phyloP scores from a whole-genome alignment of 495 filamentous ascomycete species.

The Penicillium daleae region DNA sequence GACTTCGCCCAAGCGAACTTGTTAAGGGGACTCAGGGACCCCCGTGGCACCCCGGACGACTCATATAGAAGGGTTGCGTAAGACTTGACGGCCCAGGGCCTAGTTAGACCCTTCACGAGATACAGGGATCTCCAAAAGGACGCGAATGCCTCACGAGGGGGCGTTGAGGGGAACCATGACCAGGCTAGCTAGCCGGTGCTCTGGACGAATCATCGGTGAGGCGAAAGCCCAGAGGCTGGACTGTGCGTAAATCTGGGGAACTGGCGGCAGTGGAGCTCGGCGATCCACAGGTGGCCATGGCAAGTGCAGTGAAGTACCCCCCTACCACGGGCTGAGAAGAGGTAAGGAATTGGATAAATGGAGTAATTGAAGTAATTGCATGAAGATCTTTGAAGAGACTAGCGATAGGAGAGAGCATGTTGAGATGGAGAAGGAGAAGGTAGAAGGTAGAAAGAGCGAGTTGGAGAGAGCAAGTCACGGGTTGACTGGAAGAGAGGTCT shows the following conservation, averaged over 20 bases:
- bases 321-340: background rate
- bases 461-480: too few species aligned
- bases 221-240: background rate
- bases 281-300: conserved; percentile 8
- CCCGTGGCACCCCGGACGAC: background rate
- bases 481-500: too few species aligned
- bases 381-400: too few species aligned
- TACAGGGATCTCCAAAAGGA: background rate
- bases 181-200: background rate
- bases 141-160: background rate
- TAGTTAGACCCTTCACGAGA: background rate
- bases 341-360: background rate
- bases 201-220: background rate
- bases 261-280: background rate
- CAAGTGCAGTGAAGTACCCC: too few species aligned
- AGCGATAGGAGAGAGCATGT: too few species aligned
- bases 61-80: background rate
- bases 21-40: background rate
- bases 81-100: background rate
- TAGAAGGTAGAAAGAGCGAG: too few species aligned
- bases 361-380: background rate
- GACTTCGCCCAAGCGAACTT: background rate
- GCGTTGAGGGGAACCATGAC: background rate
- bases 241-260: conserved; percentile 10
- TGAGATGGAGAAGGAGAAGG: too few species aligned